Conservation (phyloP, 106 monocot species). For the Vanilla planifolia region DNA sequence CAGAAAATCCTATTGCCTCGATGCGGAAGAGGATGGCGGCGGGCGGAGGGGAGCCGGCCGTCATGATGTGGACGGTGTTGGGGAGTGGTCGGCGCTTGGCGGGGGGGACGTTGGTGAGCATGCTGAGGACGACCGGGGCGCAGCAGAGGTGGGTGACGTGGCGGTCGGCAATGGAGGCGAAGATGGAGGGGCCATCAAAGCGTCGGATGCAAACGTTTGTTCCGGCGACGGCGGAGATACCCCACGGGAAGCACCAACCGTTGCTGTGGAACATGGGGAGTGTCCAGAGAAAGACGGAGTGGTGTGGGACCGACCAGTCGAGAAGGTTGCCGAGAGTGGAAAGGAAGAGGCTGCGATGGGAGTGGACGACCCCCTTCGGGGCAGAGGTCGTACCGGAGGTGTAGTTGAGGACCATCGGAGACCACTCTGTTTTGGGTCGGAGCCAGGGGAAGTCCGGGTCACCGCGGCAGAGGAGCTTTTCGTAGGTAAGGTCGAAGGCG, state of each 20-base stretch:
- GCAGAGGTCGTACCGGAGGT: constrained; percentile 85
- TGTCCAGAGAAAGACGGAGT: constrained; percentile 69
- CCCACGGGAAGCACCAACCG: constrained; percentile 82
- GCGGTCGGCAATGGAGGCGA: constrained; percentile 30
- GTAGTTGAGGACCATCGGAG: constrained; percentile 76
- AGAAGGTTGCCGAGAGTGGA: constrained; percentile 36
- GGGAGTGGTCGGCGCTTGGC: constrained; percentile 8
- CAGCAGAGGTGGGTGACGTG: constrained; percentile 73
- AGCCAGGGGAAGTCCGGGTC: constrained; percentile 62
- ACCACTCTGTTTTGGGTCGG: constrained; percentile 52
- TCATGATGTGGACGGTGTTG: constrained; percentile 31
- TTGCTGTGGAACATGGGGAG: constrained; percentile 93
- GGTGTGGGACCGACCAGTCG: constrained; percentile 47
- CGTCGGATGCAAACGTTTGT: constrained; percentile 81
- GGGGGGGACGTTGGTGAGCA: constrained; percentile 46
- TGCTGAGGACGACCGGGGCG: constrained; percentile 80
- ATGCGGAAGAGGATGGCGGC: constrained; percentile 36
- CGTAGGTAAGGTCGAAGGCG: constrained; percentile 24
- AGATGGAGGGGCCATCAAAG: constrained; percentile 40
- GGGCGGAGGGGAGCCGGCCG: constrained; percentile 59
- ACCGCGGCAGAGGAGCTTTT: constrained; percentile 33
- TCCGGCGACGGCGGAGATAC: constrained; percentile 61
- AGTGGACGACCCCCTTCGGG: constrained; percentile 82
- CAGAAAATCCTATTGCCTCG: constrained; percentile 39
- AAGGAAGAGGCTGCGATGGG: constrained; percentile 64